phyloP scores from a whole-genome alignment of 2,329 filamentous ascomycete genomes.

The Claviceps digitariae region DNA sequence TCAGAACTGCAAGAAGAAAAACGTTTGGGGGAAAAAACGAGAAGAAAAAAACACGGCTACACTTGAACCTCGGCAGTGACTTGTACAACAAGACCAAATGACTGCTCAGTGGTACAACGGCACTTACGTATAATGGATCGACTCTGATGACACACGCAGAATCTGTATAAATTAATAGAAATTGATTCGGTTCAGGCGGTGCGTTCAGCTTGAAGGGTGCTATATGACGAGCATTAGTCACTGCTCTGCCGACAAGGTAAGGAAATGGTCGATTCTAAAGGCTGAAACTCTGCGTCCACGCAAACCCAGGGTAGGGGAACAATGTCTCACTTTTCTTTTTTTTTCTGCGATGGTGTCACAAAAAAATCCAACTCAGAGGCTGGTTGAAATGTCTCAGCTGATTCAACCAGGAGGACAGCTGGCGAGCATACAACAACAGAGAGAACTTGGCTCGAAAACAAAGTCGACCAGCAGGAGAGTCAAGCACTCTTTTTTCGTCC shows the following conservation, averaged over 20 bases:
- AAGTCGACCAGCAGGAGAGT: neutral
- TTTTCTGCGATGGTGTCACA: neutral
- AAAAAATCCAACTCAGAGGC: neutral
- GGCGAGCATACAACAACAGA: neutral
- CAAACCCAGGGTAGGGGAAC: neutral
- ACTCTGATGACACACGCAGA: neutral
- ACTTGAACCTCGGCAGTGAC: neutral
- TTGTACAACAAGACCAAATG: neutral
- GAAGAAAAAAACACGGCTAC: neutral
- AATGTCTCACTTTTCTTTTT: neutral
- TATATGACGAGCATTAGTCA: neutral
- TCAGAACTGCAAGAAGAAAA: neutral
- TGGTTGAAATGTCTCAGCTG: slow-evolving; percentile 1
- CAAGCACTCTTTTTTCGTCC: neutral
- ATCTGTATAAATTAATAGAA: no score
- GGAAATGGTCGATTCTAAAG: neutral
- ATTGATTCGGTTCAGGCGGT: neutral
- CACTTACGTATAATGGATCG: neutral
- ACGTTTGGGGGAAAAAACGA: neutral
- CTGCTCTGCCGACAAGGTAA: neutral
- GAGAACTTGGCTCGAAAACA: neutral
- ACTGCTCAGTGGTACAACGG: neutral
- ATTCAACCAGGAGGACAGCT: neutral
- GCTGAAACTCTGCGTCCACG: neutral
- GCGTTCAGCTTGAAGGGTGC: neutral